A percentile compares a stretch with the other conserved stretches of the same genome.
Conservation (phyloP, 164 flowering plant genomes). For the Liriodendron chinense region DNA sequence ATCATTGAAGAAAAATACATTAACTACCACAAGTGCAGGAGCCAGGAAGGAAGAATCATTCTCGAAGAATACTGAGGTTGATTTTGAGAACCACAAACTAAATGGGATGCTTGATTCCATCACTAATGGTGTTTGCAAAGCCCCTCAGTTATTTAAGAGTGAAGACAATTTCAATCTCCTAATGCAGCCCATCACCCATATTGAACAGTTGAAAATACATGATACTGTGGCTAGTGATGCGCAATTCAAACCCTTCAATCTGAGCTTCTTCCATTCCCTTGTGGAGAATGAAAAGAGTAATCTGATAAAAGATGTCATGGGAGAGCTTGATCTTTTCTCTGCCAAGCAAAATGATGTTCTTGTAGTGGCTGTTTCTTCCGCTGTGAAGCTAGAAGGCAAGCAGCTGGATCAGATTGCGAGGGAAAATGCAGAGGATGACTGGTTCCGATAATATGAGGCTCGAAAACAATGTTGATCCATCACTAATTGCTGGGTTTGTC, state of each 20-base stretch:
- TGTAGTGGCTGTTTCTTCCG: constrained; percentile 14
- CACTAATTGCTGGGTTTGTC: constrained; percentile 22
- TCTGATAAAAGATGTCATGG: constrained; percentile 4
- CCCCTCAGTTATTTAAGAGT: background rate
- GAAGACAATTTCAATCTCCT: background rate
- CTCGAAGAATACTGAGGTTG: background rate
- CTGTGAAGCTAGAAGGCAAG: constrained; percentile 17
- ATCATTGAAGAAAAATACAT: constrained; percentile 1
- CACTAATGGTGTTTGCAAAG: background rate
- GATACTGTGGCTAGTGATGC: background rate
- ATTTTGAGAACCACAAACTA: constrained; percentile 1
- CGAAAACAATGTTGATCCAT: constrained; percentile 14
- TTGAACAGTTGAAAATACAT: background rate
- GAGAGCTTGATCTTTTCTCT: constrained; percentile 1
- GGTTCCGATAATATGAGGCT: constrained; percentile 9
- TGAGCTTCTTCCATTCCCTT: constrained; percentile 7
- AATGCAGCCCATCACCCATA: background rate
- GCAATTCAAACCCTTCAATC: constrained; percentile 11
- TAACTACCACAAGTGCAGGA: background rate
- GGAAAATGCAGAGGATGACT: constrained; percentile 19
- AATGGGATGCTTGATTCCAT: background rate
- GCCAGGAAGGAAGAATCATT: background rate
- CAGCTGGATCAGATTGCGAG: constrained; percentile 25
- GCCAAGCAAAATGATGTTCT: constrained; percentile 4
- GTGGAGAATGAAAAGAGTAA: constrained; percentile 9